Percentiles rank a stretch among this genome's conserved stretches.
Conservation (phyloP, 2,329 filamentous ascomycete genomes). For the Aspergillus eucalypticola region DNA sequence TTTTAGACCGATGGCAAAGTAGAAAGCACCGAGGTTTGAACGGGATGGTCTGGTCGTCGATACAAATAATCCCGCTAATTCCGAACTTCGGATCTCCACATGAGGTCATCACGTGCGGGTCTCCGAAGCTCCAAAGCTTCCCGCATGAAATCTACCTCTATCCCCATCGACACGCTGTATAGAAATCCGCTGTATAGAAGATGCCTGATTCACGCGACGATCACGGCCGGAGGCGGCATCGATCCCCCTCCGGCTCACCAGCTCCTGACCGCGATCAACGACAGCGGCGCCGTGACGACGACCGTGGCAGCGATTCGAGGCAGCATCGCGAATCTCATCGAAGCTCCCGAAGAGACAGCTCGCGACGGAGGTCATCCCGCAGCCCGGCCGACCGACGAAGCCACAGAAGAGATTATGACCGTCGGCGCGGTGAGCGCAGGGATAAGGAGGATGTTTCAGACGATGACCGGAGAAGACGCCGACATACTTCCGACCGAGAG, state of each 20-base stretch:
- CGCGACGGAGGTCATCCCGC: conserved; percentile 26
- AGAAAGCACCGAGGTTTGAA: background rate
- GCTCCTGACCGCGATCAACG: conserved; percentile 25
- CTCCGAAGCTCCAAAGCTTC: background rate
- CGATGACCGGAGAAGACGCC: conserved; percentile 30
- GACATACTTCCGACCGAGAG: conserved; percentile 29
- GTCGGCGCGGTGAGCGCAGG: conserved; percentile 25
- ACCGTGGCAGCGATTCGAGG: conserved; percentile 27
- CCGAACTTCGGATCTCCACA: background rate
- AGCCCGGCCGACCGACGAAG: conserved; percentile 28
- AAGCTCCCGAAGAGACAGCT: conserved; percentile 29
- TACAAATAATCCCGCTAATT: background rate
- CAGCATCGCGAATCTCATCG: conserved; percentile 29
- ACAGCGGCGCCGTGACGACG: conserved; percentile 22
- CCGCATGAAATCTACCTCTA: background rate
- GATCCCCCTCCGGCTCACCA: conserved; percentile 23
- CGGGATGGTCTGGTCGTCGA: background rate
- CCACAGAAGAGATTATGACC: conserved; percentile 24
- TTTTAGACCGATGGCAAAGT: background rate
- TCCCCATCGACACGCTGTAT: background rate
- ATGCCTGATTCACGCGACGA: conserved; percentile 31
- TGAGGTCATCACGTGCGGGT: background rate
- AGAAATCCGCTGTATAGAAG: background rate
- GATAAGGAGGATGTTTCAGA: conserved; percentile 27
- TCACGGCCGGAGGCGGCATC: conserved; percentile 24